Base-by-base conservation (phyloP, 139 green algal genomes). In the Picochlorum costavermella region DNA sequence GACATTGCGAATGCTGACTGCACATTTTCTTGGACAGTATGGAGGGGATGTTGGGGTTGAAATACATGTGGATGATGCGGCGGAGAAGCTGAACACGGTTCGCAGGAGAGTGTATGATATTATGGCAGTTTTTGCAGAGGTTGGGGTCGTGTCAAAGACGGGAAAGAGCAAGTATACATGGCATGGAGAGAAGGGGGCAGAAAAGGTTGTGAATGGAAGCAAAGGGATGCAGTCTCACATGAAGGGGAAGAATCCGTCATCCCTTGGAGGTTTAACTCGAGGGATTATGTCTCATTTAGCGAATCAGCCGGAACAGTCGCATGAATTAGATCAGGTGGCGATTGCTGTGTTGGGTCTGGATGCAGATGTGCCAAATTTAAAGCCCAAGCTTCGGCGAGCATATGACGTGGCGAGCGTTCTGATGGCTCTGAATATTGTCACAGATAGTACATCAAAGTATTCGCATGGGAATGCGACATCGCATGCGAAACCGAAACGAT, bases 71-170 rank as follows among this genome's bases (percentile, higher is more conserved):
- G 33, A 40, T 40, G 33, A 40, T 40, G 33, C 33, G 33, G 33
- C 33, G 11, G 33, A 40, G 33, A 40, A 40, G 11, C 11, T 40
- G 6, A 9, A 40, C 33, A 40, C 33, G 33, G 33, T 40, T 40
- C 33, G 33, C 0, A 6, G 91, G 14, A 77, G 91, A 9, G 96
- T 97, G 57, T 97, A 97, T 57, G 91, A 97, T 81, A 97, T 97
- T 62, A 96, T 92, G 5, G 96, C 96, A 56, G 90, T 97, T 58
- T 70, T 97, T 20, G 90, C 96, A 67, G 89, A 86, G 44, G 89
- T 97, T 17, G 86, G 85, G 0, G 68, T 97, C 28, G 87, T 96
- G 25, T 79, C 92, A 73, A 97, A 97, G 78, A 86, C 87, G 74
- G 71, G 53, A 17, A 97, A 97, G 71, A 94, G 89, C 72, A 89